phyloP scores from a whole-genome alignment of 495 filamentous ascomycete genomes.

The Tuber calosporum region DNA sequence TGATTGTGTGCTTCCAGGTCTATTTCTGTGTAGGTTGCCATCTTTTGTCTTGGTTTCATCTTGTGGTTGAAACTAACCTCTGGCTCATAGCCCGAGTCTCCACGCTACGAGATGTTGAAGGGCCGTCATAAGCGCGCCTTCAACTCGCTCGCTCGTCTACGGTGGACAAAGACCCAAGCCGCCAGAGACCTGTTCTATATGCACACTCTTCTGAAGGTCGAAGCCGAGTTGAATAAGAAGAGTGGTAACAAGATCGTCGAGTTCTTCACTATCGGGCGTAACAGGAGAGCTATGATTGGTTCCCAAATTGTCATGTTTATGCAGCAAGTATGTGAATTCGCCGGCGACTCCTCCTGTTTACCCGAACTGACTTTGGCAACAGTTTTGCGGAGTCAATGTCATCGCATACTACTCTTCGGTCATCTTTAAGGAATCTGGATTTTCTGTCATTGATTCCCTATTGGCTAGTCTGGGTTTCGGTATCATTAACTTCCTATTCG shows the following conservation, averaged over 20 bases:
- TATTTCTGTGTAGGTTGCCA: slow-evolving; percentile 64
- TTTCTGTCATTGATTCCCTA: slow-evolving; percentile 53
- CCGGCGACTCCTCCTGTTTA: neutral
- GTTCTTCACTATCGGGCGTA: slow-evolving; percentile 65
- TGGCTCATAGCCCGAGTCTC: slow-evolving; percentile 42
- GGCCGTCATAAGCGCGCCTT: slow-evolving; percentile 60
- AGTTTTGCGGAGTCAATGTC: slow-evolving; percentile 50
- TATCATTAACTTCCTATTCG: slow-evolving; percentile 72
- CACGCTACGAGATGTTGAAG: slow-evolving; percentile 72
- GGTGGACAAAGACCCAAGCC: slow-evolving; percentile 65
- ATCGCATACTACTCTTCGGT: slow-evolving; percentile 65
- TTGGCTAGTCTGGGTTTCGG: slow-evolving; percentile 66
- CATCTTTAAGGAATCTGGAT: slow-evolving; percentile 57
- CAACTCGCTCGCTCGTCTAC: slow-evolving; percentile 57
- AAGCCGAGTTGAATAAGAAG: slow-evolving; percentile 55
- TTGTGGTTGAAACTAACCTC: neutral
- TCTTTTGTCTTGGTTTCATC: neutral
- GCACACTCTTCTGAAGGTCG: slow-evolving; percentile 62
- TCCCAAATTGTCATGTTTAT: slow-evolving; percentile 77
- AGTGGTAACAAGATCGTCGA: slow-evolving; percentile 57
- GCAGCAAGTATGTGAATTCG: slow-evolving; percentile 58
- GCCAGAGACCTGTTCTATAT: slow-evolving; percentile 79
- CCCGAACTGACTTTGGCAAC: slow-evolving; percentile 17
- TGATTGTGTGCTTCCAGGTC: slow-evolving; percentile 62
- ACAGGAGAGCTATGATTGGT: slow-evolving; percentile 68